Base-by-base conservation (phyloP, 2,329 filamentous ascomycete species). In the Colletotrichum orbiculare region DNA sequence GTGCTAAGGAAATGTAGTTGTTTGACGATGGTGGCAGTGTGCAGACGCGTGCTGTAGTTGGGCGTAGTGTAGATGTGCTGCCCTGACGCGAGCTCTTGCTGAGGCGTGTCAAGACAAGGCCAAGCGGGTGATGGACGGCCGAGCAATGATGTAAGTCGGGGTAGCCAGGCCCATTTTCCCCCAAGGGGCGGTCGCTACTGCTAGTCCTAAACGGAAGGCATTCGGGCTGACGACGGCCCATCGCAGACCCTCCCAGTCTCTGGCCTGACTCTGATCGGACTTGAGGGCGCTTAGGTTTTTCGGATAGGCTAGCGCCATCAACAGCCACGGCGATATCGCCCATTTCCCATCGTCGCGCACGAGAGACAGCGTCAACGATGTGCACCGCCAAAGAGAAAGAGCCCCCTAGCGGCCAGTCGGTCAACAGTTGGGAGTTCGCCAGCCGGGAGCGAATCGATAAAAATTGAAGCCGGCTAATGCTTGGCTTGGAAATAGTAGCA, bases 141-240 rank as follows among this genome's bases (percentile, higher is more conserved):
- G 58, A 37, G 46, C 45, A 50, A 56, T 65, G 62, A 65, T 65
- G 62, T 65, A 65, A 65, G 57, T 54, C 41, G 46, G 39, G 12
- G 39, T 25, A 47, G 35, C 62, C 55, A 65, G 62, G 57, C 57
- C 57, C 62, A 33, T 50, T 52, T 61, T 37, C 52, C 37, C 25
- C 46, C 57, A 65, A 65, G 57, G 52, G 38, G 17, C n/a, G 13
- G 33, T 64, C 8, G 57, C 57, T 25, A 25, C 25, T 25, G 4
- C 25, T 64, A 64, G 57, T 61, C 33, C 45, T 50, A 34, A 25
- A 53, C n/a, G 33, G 54, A 47, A 59, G 56, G 57, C 61, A 64
- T 64, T 61, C 50, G 25, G 47, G 59, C 39, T 52, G 49, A 50
- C 61, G 46, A 43, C n/a, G 13, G 25, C 50, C 47, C 37, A 43